These are phyloP conservation scores for Solanum ahanhuiri DNA, from an alignment of 257 asterid genomes.

Conservation along the genomic window DNA sequence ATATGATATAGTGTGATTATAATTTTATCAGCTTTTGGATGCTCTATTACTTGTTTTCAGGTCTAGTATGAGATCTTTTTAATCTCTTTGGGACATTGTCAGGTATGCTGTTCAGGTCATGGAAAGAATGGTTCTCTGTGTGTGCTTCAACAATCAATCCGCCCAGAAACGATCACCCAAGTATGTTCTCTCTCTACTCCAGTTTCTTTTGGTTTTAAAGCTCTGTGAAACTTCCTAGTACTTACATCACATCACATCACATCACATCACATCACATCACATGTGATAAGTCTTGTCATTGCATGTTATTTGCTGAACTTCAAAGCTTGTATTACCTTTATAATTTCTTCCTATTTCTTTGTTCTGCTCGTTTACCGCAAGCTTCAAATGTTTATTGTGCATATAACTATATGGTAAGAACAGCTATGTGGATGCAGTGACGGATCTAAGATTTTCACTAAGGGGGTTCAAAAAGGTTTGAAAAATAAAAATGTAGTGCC, in stretches of 20 bases:
- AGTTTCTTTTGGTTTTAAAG: neutral
- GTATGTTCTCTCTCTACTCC: slow-evolving; percentile 27
- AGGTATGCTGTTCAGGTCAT: slow-evolving; percentile 99
- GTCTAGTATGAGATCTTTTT: neutral
- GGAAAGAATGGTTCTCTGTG: slow-evolving; percentile 93
- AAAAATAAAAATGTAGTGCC: neutral
- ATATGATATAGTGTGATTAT: neutral
- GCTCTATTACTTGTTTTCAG: neutral
- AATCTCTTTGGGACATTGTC: slow-evolving; percentile 20
- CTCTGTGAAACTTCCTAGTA: neutral
- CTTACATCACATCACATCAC: neutral
- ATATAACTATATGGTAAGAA: neutral
- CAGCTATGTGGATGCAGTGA: neutral
- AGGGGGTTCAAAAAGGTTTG: neutral
- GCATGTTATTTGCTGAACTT: neutral
- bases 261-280: neutral
- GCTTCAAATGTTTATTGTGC: neutral
- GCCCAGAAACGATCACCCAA: slow-evolving; percentile 93
- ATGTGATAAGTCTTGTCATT: neutral
- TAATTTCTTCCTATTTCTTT: neutral
- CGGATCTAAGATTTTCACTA: neutral
- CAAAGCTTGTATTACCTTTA: neutral
- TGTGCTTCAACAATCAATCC: slow-evolving; percentile 88
- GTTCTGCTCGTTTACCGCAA: neutral
- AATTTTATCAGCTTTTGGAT: neutral